Percentiles rank a stretch among this genome's conserved stretches.
Conservation (phyloP, 108 stramenopile species). For the Nannochloropsis oceanica region DNA sequence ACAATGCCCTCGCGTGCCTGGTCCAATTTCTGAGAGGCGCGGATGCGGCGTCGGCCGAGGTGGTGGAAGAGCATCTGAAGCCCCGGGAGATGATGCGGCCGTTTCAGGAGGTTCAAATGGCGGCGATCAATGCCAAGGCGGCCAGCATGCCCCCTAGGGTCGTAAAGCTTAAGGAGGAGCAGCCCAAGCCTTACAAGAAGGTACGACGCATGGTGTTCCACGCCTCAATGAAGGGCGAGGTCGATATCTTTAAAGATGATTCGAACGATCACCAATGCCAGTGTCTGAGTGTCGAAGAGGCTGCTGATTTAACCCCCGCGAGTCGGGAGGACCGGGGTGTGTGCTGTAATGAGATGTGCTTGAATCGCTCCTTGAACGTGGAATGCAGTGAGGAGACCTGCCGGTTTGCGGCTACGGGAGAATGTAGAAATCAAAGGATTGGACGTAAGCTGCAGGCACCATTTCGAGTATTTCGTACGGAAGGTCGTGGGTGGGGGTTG, state of each 20-base stretch:
- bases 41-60: neutral
- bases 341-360: neutral
- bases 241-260: neutral
- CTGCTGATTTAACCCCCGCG: neutral
- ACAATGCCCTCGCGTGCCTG: neutral
- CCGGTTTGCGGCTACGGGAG: neutral
- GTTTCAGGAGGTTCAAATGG: neutral
- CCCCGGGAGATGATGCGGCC: neutral
- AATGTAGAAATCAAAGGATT: neutral
- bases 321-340: neutral
- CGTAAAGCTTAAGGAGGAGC: neutral
- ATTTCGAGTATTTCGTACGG: neutral
- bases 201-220: neutral
- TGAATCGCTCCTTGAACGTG: neutral
- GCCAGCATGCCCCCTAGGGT: neutral
- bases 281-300: neutral
- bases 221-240: neutral
- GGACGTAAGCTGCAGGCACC: neutral
- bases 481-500: constrained; percentile 24
- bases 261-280: neutral
- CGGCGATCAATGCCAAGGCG: neutral
- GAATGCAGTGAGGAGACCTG: neutral
- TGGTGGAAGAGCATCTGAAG: neutral
- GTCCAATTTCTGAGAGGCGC: neutral
- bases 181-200: neutral